phyloP scores from a whole-genome alignment of 2,329 filamentous ascomycete species.

The Penicillium sp. region DNA sequence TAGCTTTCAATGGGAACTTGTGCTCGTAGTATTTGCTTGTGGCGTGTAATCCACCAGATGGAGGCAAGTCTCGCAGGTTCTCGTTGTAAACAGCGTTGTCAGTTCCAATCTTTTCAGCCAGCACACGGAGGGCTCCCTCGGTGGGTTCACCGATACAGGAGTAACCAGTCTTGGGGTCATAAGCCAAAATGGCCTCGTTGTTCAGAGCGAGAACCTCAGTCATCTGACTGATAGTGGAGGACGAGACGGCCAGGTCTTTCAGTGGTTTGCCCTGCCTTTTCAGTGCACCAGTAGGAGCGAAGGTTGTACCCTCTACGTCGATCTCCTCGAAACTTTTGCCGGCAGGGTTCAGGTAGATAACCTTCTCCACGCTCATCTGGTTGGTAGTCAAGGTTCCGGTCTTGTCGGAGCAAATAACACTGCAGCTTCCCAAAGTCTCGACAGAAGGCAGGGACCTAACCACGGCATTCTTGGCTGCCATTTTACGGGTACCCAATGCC shows the following conservation, averaged over 20 bases:
- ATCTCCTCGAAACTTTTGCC: conserved; percentile 77
- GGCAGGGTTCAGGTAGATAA: conserved; percentile 74
- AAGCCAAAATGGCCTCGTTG: conserved; percentile 81
- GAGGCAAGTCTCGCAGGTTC: conserved; percentile 44
- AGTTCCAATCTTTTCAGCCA: conserved; percentile 93
- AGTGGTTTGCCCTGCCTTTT: conserved; percentile 64
- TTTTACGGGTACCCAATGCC: conserved; percentile 92
- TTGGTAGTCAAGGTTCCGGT: conserved; percentile 97
- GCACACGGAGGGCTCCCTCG: conserved; percentile 83
- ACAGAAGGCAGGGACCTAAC: conserved; percentile 95
- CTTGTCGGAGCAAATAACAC: conserved; percentile 99
- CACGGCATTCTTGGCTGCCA: conserved; percentile 97
- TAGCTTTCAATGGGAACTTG: conserved; percentile 69
- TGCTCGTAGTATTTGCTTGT: conserved; percentile 82
- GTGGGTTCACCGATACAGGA: conserved; percentile 90
- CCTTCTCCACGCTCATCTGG: conserved; percentile 96
- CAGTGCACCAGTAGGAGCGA: conserved; percentile 76
- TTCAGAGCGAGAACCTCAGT: conserved; percentile 68
- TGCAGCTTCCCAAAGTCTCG: conserved; percentile 97
- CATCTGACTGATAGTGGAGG: conserved; percentile 75
- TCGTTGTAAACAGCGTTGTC: conserved; percentile 60
- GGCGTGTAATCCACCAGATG: conserved; percentile 66
- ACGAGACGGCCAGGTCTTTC: conserved; percentile 65
- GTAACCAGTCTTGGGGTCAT: conserved; percentile 73
- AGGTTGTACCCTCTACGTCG: conserved; percentile 88